These are phyloP conservation scores for Colletotrichum limetticola DNA, from an alignment of 2,329 filamentous ascomycete species.

Conservation along the genomic window DNA sequence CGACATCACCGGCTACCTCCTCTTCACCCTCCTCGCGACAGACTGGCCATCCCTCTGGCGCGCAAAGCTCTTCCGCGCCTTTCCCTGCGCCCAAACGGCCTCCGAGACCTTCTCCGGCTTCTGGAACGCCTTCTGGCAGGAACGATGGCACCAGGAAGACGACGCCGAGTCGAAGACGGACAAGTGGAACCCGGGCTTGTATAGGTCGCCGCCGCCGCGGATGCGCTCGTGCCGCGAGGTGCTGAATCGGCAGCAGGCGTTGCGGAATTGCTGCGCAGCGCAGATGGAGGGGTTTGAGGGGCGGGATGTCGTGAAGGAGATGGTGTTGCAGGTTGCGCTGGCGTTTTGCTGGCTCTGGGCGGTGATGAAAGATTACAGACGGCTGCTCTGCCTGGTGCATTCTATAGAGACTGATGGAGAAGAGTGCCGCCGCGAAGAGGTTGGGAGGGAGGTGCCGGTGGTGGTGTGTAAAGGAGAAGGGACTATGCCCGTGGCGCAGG, in stretches of 20 bases:
- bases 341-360: constrained; percentile 27
- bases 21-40: constrained; percentile 5
- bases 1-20: constrained; percentile 8
- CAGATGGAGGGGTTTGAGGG: constrained; percentile 12
- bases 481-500: constrained; percentile 6
- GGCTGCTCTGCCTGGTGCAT: constrained; percentile 15
- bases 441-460: constrained; percentile 7
- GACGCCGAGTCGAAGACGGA: not conserved
- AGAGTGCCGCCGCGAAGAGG: not conserved
- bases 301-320: constrained; percentile 17
- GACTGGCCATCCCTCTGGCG: constrained; percentile 12
- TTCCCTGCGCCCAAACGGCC: not conserved
- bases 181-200: constrained; percentile 20
- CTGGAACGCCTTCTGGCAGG: constrained; percentile 12
- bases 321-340: constrained; percentile 24
- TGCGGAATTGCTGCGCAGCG: constrained; percentile 24
- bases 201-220: constrained; percentile 10
- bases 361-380: constrained; percentile 12
- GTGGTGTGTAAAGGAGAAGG: constrained; percentile 16
- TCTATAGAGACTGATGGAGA: constrained; percentile 1
- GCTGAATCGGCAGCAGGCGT: constrained; percentile 34
- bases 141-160: constrained; percentile 27
- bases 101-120: constrained; percentile 1
- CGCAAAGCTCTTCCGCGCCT: not conserved
- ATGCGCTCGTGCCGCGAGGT: constrained; percentile 33